A percentile compares a stretch with the other conserved stretches of the same genome.
Evolutionary conservation across 2,329 filamentous ascomycete species (phyloP).

Genomic region (Hypoxylon sp.): DNA sequence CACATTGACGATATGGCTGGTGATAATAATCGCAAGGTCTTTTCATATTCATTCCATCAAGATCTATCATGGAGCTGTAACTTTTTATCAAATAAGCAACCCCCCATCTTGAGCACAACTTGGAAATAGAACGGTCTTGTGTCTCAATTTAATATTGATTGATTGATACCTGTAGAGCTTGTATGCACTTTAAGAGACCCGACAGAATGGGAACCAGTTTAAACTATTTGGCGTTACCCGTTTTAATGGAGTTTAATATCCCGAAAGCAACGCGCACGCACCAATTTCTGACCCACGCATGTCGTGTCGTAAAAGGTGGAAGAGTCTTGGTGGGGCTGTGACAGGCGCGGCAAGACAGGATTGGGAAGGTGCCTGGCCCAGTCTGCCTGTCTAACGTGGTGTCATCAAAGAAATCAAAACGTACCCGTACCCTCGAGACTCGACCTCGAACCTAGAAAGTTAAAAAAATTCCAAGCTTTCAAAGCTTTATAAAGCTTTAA

Average conservation of each 20-base stretch:
- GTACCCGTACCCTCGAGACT: constrained; percentile 15
- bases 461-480: constrained; percentile 16
- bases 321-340: constrained; percentile 36
- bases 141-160: constrained; percentile 20
- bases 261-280: constrained; percentile 28
- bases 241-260: too few species aligned
- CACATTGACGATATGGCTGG: not conserved
- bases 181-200: constrained; percentile 26
- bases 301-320: constrained; percentile 18
- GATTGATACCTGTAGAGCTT: not conserved
- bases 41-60: too few species aligned
- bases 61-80: not conserved
- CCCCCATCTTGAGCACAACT: not conserved
- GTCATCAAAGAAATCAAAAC: constrained; percentile 35
- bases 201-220: constrained; percentile 28
- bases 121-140: constrained; percentile 2
- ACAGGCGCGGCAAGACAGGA: constrained; percentile 29
- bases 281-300: constrained; percentile 20
- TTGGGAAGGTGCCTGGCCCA: constrained; percentile 16
- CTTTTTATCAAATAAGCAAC: not conserved
- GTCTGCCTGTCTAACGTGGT: constrained; percentile 21
- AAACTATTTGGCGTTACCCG: constrained; percentile 25
- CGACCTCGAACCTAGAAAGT: constrained; percentile 24
- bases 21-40: too few species aligned
- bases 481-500: too few species aligned